These are phyloP conservation scores for Diaporthe aspalathi DNA, from an alignment of 2,329 filamentous ascomycete species.

Conservation along the genomic window DNA sequence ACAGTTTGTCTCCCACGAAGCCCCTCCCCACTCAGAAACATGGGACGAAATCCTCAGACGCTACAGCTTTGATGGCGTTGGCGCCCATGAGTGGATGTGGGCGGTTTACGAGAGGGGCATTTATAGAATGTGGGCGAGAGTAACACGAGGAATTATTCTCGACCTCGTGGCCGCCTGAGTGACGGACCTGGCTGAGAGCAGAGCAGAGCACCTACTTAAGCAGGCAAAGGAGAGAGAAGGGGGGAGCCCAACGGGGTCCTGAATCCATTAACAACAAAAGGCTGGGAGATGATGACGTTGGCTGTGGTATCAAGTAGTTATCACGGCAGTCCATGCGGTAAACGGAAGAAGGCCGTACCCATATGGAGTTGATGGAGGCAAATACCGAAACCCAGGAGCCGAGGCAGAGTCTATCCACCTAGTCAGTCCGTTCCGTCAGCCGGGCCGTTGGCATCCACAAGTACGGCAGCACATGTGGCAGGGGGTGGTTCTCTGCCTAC, in stretches of 20 bases:
- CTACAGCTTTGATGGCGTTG: neutral
- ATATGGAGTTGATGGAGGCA: constrained; percentile 11
- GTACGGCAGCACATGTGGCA: no score
- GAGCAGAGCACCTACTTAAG: no score
- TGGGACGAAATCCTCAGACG: neutral
- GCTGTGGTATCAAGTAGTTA: neutral
- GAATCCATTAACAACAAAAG: neutral
- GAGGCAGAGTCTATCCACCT: constrained; percentile 1
- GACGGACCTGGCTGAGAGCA: neutral
- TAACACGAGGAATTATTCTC: neutral
- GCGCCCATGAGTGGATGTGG: neutral
- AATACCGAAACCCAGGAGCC: constrained; percentile 29
- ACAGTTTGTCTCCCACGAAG: neutral
- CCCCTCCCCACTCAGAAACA: neutral
- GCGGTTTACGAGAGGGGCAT: neutral
- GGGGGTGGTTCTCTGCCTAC: no score
- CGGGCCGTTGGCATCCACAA: neutral
- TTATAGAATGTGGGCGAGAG: neutral
- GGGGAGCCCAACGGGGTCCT: constrained; percentile 3
- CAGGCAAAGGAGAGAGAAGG: neutral
- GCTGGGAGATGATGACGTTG: neutral
- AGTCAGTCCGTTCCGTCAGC: constrained; percentile 10
- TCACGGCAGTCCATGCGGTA: neutral
- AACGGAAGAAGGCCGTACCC: neutral
- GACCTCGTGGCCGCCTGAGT: neutral